Percentiles rank a stretch among this genome's conserved stretches.
Evolutionary conservation across 352 stramenopile genomes (phyloP).

Genomic region (Pythium guiyangense): DNA sequence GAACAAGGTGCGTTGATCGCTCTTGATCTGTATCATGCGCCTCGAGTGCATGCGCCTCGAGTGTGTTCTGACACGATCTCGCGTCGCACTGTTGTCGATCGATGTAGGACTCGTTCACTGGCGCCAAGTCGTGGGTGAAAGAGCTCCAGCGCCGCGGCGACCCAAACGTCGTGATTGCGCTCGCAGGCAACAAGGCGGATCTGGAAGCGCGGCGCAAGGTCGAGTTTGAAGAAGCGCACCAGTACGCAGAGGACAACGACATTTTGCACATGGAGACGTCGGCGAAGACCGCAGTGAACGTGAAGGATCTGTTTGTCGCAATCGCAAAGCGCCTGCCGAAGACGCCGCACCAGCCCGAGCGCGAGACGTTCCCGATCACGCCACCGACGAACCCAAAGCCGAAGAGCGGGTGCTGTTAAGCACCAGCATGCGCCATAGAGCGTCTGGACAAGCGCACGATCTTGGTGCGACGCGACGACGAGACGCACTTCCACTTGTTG

Average conservation of each 20-base stretch:
- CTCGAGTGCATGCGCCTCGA: too few species aligned
- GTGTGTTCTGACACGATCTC: not conserved
- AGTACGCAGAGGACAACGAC: conserved; percentile 98
- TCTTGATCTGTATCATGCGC: not conserved
- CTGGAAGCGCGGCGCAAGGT: conserved; percentile 96
- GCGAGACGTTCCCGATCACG: conserved; percentile 83
- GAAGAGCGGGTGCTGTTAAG: conserved; percentile 78
- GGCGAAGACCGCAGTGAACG: conserved; percentile 99
- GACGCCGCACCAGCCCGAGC: conserved; percentile 75
- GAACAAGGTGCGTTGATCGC: conserved; percentile 77
- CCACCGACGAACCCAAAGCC: conserved; percentile 66
- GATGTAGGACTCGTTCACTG: conserved; percentile 92
- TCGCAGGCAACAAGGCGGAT: conserved; percentile 98
- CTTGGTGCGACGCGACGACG: not conserved
- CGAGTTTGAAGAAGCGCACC: conserved; percentile 95
- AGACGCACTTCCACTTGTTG: not conserved
- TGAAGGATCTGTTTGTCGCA: conserved; percentile 98
- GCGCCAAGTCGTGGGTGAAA: conserved; percentile 99
- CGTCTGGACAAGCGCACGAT: not conserved
- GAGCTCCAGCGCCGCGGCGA: conserved; percentile 98
- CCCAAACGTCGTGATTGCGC: conserved; percentile 95
- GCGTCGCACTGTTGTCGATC: not conserved
- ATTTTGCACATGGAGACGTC: conserved; percentile 99
- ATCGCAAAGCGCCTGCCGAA: conserved; percentile 90
- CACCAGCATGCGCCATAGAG: conserved; percentile 11